A percentile compares a stretch with the other conserved stretches of the same genome.
phyloP scores from a whole-genome alignment of 1,139 yeast genomes.

The Geotrichum fermentans region DNA sequence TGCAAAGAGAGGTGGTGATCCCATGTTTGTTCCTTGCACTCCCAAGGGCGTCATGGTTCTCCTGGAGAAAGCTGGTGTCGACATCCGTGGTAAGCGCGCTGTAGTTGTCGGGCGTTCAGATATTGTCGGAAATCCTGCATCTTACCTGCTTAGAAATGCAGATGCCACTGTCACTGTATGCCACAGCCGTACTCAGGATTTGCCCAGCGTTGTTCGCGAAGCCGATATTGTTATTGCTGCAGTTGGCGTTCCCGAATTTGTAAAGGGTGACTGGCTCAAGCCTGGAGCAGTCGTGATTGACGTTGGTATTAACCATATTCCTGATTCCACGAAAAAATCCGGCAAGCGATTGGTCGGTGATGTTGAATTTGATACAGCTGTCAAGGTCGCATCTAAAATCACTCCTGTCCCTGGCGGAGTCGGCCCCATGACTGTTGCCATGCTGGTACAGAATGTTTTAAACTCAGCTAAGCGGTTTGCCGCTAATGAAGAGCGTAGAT shows the following conservation, averaged over 20 bases:
- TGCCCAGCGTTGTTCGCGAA: slow-evolving; percentile 53
- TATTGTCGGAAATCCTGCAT: slow-evolving; percentile 92
- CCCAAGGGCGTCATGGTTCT: slow-evolving; percentile 90
- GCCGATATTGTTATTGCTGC: slow-evolving; percentile 95
- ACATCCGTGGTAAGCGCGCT: slow-evolving; percentile 72
- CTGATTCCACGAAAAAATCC: slow-evolving; percentile 68
- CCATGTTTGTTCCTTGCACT: slow-evolving; percentile 87
- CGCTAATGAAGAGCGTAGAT: slow-evolving; percentile 32
- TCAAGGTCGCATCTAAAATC: slow-evolving; percentile 62
- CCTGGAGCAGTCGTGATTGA: slow-evolving; percentile 83
- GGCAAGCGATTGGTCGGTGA: slow-evolving; percentile 92
- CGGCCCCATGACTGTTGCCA: slow-evolving; percentile 99
- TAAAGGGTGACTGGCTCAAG: slow-evolving; percentile 87
- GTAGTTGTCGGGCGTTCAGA: slow-evolving; percentile 95
- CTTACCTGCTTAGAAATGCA: slow-evolving; percentile 69
- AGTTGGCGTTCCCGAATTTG: slow-evolving; percentile 75
- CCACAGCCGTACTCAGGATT: slow-evolving; percentile 69
- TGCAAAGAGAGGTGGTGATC: slow-evolving; percentile 82
- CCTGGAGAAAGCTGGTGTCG: slow-evolving; percentile 57
- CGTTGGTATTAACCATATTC: slow-evolving; percentile 90
- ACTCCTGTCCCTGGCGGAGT: slow-evolving; percentile 99
- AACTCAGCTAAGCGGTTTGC: slow-evolving; percentile 60
- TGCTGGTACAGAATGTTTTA: slow-evolving; percentile 83
- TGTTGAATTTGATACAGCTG: slow-evolving; percentile 71
- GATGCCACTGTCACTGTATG: slow-evolving; percentile 84